These are phyloP conservation scores for Mycogone perniciosa DNA, from an alignment of 2,329 filamentous ascomycete genomes.

Conservation along the genomic window DNA sequence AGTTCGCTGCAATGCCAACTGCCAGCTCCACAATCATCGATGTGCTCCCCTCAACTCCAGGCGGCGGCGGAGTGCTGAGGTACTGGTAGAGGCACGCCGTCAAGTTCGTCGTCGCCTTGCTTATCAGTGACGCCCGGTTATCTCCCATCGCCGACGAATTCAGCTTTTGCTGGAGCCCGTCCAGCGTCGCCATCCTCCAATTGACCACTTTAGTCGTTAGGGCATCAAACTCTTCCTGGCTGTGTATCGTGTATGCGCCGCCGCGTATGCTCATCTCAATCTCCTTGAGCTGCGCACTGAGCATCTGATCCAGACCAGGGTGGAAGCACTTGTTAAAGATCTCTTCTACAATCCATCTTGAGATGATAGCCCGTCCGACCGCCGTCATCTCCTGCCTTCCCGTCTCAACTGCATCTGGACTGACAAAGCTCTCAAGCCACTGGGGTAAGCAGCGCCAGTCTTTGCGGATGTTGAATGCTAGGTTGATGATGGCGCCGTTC, in stretches of 20 bases:
- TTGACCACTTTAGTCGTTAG: slow-evolving; percentile 80
- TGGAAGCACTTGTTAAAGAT: slow-evolving; percentile 92
- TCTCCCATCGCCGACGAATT: slow-evolving; percentile 58
- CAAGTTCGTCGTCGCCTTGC: slow-evolving; percentile 61
- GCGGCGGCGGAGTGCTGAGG: slow-evolving; percentile 67
- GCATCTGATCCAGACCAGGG: slow-evolving; percentile 68
- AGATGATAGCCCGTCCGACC: slow-evolving; percentile 81
- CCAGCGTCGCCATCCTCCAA: slow-evolving; percentile 89
- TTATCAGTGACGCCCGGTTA: slow-evolving; percentile 62
- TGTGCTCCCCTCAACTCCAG: slow-evolving; percentile 79
- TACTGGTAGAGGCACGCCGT: slow-evolving; percentile 65
- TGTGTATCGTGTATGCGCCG: slow-evolving; percentile 65
- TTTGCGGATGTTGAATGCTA: slow-evolving; percentile 94
- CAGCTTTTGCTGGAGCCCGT: slow-evolving; percentile 73
- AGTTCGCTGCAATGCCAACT: slow-evolving; percentile 74
- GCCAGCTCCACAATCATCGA: slow-evolving; percentile 91
- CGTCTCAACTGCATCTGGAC: slow-evolving; percentile 74
- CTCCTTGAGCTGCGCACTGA: slow-evolving; percentile 74
- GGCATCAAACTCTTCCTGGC: slow-evolving; percentile 83
- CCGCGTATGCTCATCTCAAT: slow-evolving; percentile 84
- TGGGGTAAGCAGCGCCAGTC: slow-evolving; percentile 77
- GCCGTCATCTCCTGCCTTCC: slow-evolving; percentile 98
- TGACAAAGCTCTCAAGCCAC: slow-evolving; percentile 77
- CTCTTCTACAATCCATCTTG: slow-evolving; percentile 83
- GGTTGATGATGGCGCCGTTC: slow-evolving; percentile 88